Conservation (phyloP, 2,329 filamentous ascomycete species). For the Coniochaeta sp. region DNA sequence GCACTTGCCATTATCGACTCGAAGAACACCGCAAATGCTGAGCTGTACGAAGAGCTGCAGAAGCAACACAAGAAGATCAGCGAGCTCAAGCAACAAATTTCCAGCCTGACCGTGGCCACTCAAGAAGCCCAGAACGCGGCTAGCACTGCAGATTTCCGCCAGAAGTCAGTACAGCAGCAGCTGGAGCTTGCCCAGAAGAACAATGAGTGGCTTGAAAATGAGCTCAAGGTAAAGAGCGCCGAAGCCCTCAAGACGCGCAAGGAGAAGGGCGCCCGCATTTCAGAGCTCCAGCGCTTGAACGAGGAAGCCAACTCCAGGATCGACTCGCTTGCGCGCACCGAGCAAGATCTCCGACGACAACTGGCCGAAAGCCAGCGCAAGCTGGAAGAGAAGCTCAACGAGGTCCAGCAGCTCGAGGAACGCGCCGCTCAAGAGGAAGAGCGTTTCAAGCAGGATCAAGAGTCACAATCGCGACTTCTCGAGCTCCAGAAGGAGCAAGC, state of each 20-base stretch:
- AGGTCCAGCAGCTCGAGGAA: slow-evolving; percentile 80
- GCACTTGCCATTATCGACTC: slow-evolving; percentile 83
- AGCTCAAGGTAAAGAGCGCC: slow-evolving; percentile 81
- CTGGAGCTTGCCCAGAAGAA: slow-evolving; percentile 81
- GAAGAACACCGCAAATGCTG: slow-evolving; percentile 80
- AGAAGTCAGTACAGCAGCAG: slow-evolving; percentile 85
- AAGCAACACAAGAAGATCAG: slow-evolving; percentile 84
- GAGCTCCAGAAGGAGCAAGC: slow-evolving; percentile 74
- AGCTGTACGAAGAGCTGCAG: slow-evolving; percentile 77
- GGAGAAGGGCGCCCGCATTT: slow-evolving; percentile 84
- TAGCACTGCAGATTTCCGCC: slow-evolving; percentile 78
- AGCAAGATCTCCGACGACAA: slow-evolving; percentile 71
- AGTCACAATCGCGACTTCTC: slow-evolving; percentile 71
- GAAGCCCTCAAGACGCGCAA: slow-evolving; percentile 89
- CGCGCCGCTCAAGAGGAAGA: slow-evolving; percentile 76
- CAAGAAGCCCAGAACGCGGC: slow-evolving; percentile 75
- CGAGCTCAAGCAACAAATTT: slow-evolving; percentile 75
- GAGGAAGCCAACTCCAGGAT: slow-evolving; percentile 75
- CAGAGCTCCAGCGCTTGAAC: slow-evolving; percentile 79
- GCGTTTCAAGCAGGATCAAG: slow-evolving; percentile 78
- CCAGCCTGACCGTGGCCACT: slow-evolving; percentile 71
- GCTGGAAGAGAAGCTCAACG: slow-evolving; percentile 73
- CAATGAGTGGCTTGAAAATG: slow-evolving; percentile 86
- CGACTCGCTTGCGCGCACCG: slow-evolving; percentile 70
- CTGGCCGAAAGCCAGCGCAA: slow-evolving; percentile 80